Evolutionary conservation across 2,329 filamentous ascomycete genomes (phyloP).

Genomic region (Thielaviopsis ethacetica): DNA sequence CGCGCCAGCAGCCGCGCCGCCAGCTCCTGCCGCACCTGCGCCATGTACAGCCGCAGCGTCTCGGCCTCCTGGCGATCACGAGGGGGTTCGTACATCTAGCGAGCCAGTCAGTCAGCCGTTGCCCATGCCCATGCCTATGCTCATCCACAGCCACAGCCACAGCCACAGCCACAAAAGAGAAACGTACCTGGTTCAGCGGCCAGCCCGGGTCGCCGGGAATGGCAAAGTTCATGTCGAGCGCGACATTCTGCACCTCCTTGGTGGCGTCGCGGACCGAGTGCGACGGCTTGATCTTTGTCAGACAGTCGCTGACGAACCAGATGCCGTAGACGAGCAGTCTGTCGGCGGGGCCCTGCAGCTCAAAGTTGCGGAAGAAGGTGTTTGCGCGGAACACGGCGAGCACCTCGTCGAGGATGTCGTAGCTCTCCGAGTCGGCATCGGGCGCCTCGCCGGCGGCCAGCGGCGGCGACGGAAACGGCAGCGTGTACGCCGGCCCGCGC

Average conservation of each 20-base stretch:
- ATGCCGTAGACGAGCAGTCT: constrained; percentile 93
- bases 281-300: constrained; percentile 68
- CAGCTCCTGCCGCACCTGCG: constrained; percentile 85
- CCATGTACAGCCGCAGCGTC: constrained; percentile 71
- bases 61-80: constrained; percentile 79
- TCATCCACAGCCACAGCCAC: too few species aligned
- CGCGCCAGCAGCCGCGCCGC: constrained; percentile 66
- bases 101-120: neutral
- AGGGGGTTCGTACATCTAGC: constrained; percentile 73
- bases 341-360: constrained; percentile 93
- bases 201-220: constrained; percentile 88
- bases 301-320: constrained; percentile 79
- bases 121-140: too few species aligned
- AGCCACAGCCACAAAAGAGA: too few species aligned
- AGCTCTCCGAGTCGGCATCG: constrained; percentile 79
- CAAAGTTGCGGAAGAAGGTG: constrained; percentile 98
- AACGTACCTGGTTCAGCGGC: constrained; percentile 67
- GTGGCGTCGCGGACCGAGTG: constrained; percentile 43
- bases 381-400: constrained; percentile 89
- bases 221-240: constrained; percentile 85
- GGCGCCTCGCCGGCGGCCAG: constrained; percentile 46
- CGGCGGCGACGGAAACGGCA: constrained; percentile 41
- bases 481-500: constrained; percentile 82
- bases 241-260: constrained; percentile 73
- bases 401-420: constrained; percentile 92